Evolutionary conservation across 179 eudicot species (phyloP), one percentile per base, ranked within the genome.

Genomic region (Gypsophila paniculata): DNA sequence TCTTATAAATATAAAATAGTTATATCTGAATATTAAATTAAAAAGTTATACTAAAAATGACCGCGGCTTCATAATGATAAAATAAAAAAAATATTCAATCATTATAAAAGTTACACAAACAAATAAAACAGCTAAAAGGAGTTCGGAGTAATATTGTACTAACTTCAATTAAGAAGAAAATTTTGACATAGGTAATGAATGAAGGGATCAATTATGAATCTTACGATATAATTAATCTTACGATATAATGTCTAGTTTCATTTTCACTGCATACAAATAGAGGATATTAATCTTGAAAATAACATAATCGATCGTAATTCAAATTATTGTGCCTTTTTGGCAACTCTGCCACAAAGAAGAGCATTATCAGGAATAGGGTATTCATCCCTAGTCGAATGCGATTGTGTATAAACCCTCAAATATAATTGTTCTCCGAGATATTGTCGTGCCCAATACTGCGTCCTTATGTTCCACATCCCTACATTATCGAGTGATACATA

Each of bases 381-480:
- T 51, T 79, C 82, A 17, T 75, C 79, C 52, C 79, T 63, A 23
- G 61, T 22, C 1, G 79, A 75, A 5, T 68, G 76, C 2, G 76
- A 53, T 12, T 71, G 25, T 7, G 79, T 76, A 26, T 82, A 77
- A 19, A 86, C 87, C 34, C 87, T 77, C 21, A 84, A 59, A 65
- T 86, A 86, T 32, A 82, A 76, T 54, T 86, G 90, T 48, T 84
- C 74, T 5, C 90, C 90, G 0, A 86, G 83, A 80, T 84, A 86
- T 64, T 81, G 90, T 61, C 87, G 67, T 25, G 86, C 87, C 90
- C 87, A 86, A 25, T 14, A 73, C 32, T 84, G 79, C 9, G 76
- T 78, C 69, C 90, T 84, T 48, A 86, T 38, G 73, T 86, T 86
- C 90, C 90, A 86, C 87, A 86, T 86, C 1, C 90, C 90, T 6